Evolutionary conservation across 2,329 filamentous ascomycete genomes (phyloP).

Genomic region (Diaporthe velutina): DNA sequence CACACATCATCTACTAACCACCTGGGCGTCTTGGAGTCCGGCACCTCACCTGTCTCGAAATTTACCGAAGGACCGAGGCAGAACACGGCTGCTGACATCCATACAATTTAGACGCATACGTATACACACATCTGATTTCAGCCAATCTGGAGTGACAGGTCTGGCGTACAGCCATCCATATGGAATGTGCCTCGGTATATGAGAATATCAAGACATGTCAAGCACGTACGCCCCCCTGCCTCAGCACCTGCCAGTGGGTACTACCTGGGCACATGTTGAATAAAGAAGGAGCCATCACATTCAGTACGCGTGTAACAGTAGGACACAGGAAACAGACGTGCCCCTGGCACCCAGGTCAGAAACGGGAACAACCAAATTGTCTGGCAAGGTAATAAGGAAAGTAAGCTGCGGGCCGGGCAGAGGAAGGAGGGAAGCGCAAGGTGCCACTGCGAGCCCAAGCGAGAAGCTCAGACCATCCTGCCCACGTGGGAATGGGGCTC

Average conservation of each 20-base stretch:
- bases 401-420: neutral
- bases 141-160: neutral
- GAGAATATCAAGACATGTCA: too few relatives aligned
- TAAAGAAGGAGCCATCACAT: too few relatives aligned
- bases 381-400: neutral
- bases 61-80: neutral
- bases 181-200: too few relatives aligned
- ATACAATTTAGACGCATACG: neutral
- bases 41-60: neutral
- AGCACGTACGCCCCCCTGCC: too few relatives aligned
- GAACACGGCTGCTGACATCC: neutral
- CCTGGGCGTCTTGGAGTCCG: neutral
- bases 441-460: constrained; percentile 9
- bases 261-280: too few relatives aligned
- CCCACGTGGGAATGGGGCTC: constrained; percentile 21
- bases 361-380: neutral
- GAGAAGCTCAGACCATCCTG: constrained; percentile 20
- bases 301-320: too few relatives aligned
- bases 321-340: neutral
- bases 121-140: neutral
- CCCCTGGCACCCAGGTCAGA: neutral
- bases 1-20: neutral
- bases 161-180: too few relatives aligned
- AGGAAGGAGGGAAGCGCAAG: neutral
- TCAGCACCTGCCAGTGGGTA: too few relatives aligned